Percentiles rank a stretch among this genome's conserved stretches.
Conservation (phyloP, 2,329 filamentous ascomycete genomes). For the Botrytis pseudocinerea region DNA sequence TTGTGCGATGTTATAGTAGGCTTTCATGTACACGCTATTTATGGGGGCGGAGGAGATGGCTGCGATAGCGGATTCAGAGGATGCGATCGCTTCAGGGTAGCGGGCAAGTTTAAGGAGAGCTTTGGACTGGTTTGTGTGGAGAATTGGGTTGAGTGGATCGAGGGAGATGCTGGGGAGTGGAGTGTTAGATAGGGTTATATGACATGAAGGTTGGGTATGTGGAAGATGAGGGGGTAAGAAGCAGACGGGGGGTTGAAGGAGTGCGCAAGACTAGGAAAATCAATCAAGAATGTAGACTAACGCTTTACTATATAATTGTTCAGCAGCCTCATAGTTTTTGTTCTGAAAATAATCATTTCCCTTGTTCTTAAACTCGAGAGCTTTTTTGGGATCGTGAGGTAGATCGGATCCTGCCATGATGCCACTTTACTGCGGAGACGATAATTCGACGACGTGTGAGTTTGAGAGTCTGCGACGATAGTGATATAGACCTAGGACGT, state of each 20-base stretch:
- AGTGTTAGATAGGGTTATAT: conserved; percentile 7
- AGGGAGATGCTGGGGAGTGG: conserved; percentile 64
- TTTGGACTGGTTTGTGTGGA: conserved; percentile 90
- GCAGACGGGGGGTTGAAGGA: not conserved
- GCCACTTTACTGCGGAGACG: not conserved
- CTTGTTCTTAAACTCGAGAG: conserved; percentile 38
- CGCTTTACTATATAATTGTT: conserved; percentile 72
- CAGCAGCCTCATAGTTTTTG: conserved; percentile 65
- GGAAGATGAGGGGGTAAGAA: not conserved
- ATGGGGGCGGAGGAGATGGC: conserved; percentile 16
- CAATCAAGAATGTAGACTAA: conserved; percentile 43
- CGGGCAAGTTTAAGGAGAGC: conserved; percentile 71
- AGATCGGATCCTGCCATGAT: conserved; percentile 34
- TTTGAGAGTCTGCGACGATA: not conserved
- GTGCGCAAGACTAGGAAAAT: conserved; percentile 9
- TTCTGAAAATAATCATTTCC: conserved; percentile 57
- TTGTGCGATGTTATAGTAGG: conserved; percentile 79
- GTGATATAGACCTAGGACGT: not conserved
- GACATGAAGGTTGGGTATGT: conserved; percentile 1
- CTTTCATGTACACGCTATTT: conserved; percentile 62
- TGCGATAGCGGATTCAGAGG: conserved; percentile 73
- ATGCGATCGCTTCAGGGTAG: conserved; percentile 73
- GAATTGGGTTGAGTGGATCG: conserved; percentile 72
- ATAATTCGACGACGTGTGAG: not conserved
- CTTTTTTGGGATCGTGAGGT: conserved; percentile 28